Conservation (phyloP, 2,329 filamentous ascomycete genomes). For the Tolypocladium tropicale region DNA sequence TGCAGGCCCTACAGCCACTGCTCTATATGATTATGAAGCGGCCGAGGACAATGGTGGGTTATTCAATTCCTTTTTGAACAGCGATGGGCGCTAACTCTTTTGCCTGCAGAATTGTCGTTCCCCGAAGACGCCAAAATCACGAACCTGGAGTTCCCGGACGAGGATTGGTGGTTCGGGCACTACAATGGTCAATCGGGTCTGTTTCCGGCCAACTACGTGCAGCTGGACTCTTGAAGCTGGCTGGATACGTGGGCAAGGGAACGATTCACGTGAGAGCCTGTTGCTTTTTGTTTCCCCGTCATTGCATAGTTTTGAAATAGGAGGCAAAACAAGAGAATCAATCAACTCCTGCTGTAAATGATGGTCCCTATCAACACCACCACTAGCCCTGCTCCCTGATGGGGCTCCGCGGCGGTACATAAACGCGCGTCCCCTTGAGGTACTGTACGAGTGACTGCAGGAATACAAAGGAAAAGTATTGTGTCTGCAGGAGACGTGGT, state of each 20-base stretch:
- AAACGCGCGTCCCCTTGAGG: background rate
- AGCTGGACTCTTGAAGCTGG: slow-evolving; percentile 33
- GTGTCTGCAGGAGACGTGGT: background rate
- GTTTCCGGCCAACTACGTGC: slow-evolving; percentile 68
- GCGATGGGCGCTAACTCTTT: background rate
- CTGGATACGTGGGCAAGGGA: background rate
- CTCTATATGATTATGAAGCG: slow-evolving; percentile 92
- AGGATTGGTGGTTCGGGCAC: slow-evolving; percentile 96
- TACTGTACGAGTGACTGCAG: background rate
- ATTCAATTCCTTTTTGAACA: background rate
- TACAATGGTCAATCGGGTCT: slow-evolving; percentile 71
- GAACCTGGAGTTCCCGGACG: slow-evolving; percentile 87
- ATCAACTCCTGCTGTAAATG: slow-evolving; percentile 1
- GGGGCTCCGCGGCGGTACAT: background rate
- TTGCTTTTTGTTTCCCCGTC: background rate
- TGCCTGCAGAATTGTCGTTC: slow-evolving; percentile 56
- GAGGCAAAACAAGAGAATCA: background rate
- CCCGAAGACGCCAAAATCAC: slow-evolving; percentile 78
- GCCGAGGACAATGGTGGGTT: slow-evolving; percentile 77
- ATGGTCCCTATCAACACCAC: background rate
- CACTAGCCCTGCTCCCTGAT: background rate
- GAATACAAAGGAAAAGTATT: background rate
- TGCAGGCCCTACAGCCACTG: slow-evolving; percentile 61
- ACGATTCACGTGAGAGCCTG: background rate
- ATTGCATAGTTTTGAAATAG: slow-evolving; percentile 1